These are phyloP conservation scores for Botryobasidium botryosum DNA, from an alignment of 768 basidiomycete genomes.

Conservation along the genomic window DNA sequence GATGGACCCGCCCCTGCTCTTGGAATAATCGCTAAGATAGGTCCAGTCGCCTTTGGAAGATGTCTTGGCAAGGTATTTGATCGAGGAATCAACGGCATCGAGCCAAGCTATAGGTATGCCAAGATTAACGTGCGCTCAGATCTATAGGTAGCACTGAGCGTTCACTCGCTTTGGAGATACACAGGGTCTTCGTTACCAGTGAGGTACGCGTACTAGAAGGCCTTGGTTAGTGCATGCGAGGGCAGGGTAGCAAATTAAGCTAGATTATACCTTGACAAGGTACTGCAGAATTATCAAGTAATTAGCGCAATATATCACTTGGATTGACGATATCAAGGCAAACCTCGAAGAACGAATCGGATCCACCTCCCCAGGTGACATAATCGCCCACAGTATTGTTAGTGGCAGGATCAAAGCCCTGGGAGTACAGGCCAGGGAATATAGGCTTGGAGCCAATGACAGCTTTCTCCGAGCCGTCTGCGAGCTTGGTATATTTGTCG, in stretches of 20 bases:
- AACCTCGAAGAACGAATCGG: constrained; percentile 67
- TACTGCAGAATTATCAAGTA: no score
- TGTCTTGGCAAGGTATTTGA: constrained; percentile 38
- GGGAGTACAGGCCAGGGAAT: constrained; percentile 38
- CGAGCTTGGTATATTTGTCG: constrained; percentile 38
- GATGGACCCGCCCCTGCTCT: constrained; percentile 34
- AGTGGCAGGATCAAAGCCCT: constrained; percentile 37
- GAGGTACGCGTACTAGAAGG: constrained; percentile 44
- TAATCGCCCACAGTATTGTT: constrained; percentile 37
- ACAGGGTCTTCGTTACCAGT: constrained; percentile 45
- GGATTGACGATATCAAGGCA: no score
- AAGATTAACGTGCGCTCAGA: no score
- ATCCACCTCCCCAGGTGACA: constrained; percentile 49
- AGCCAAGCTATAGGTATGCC: no score
- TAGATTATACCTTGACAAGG: constrained; percentile 60
- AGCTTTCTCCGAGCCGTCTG: constrained; percentile 37
- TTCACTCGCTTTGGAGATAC: constrained; percentile 47
- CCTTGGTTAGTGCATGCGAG: no score
- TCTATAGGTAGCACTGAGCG: no score
- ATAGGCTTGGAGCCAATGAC: constrained; percentile 26
- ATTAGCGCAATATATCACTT: no score
- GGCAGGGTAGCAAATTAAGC: no score
- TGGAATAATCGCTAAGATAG: constrained; percentile 51
- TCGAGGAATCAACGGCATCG: constrained; percentile 55
- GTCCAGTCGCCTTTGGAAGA: constrained; percentile 45